A percentile compares a stretch with the other conserved stretches of the same genome.
Conservation (phyloP, 2,329 filamentous ascomycete species). For the Exophiala xenobiotica region DNA sequence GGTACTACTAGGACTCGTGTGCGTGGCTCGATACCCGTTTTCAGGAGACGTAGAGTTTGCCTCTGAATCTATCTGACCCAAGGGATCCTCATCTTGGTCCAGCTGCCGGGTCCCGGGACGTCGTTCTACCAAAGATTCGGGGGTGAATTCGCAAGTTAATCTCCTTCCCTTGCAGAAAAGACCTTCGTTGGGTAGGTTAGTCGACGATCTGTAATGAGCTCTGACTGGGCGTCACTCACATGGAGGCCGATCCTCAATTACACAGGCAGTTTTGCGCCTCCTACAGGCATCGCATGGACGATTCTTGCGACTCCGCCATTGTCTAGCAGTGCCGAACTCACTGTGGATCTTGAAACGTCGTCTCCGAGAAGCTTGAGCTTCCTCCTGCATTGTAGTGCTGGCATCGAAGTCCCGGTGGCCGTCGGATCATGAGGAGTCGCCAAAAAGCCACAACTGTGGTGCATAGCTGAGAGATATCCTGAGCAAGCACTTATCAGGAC, state of each 20-base stretch:
- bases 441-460: no score
- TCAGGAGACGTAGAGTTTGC: not conserved
- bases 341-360: constrained; percentile 22
- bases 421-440: no score
- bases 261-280: constrained; percentile 49
- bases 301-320: constrained; percentile 45
- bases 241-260: constrained; percentile 46
- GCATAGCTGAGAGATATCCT: no score
- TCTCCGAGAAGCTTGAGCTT: constrained; percentile 10
- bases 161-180: constrained; percentile 32
- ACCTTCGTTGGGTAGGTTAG: constrained; percentile 23
- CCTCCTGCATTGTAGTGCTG: constrained; percentile 10
- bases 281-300: constrained; percentile 50
- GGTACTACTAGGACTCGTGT: constrained; percentile 9
- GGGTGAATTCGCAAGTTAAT: constrained; percentile 31
- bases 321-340: constrained; percentile 20
- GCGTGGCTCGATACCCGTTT: not conserved
- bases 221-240: constrained; percentile 38
- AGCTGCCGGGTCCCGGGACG: constrained; percentile 7
- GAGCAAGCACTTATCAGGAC: no score
- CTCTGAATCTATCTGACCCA: not conserved
- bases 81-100: constrained; percentile 14
- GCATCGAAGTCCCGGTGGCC: not conserved
- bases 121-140: constrained; percentile 22
- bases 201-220: not conserved